Conservation (phyloP, 805 yeast genomes). For the Jamesozyma lodderae region DNA sequence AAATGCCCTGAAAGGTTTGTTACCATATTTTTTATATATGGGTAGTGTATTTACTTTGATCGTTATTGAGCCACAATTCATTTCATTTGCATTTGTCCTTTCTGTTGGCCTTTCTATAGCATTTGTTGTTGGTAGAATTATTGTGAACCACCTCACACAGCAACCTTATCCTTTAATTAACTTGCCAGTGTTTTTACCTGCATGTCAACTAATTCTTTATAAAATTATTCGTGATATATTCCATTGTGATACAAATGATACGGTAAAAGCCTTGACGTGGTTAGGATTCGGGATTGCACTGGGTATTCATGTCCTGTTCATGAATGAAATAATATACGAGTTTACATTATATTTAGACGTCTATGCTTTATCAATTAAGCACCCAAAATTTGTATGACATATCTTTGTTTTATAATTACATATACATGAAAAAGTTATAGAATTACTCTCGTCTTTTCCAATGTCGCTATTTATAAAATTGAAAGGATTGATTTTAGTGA, state of each 20-base stretch:
- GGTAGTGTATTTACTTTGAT: constrained; percentile 39
- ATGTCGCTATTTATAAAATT: too few relatives aligned
- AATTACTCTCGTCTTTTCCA: too few relatives aligned
- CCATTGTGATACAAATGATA: constrained; percentile 31
- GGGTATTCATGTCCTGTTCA: constrained; percentile 62
- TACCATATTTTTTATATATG: constrained; percentile 59
- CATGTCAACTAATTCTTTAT: constrained; percentile 34
- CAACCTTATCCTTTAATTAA: constrained; percentile 70
- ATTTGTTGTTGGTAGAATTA: constrained; percentile 83
- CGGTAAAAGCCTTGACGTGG: constrained; percentile 50
- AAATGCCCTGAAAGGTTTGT: constrained; percentile 43
- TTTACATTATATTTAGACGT: constrained; percentile 77
- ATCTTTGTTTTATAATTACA: not conserved
- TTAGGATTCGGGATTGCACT: constrained; percentile 57
- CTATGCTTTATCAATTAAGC: constrained; percentile 75
- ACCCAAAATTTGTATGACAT: constrained; percentile 38
- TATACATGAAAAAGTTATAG: not conserved
- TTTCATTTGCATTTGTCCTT: constrained; percentile 48
- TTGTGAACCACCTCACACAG: constrained; percentile 73
- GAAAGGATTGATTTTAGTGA: too few relatives aligned
- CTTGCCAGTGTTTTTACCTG: constrained; percentile 61
- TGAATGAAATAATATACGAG: constrained; percentile 69
- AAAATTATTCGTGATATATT: constrained; percentile 17
- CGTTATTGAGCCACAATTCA: constrained; percentile 40
- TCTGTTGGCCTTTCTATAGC: constrained; percentile 74